Evolutionary conservation across 495 filamentous ascomycete species (phyloP), one percentile per base, ranked within the genome.

Genomic region (Elasticomyces elasticus): DNA sequence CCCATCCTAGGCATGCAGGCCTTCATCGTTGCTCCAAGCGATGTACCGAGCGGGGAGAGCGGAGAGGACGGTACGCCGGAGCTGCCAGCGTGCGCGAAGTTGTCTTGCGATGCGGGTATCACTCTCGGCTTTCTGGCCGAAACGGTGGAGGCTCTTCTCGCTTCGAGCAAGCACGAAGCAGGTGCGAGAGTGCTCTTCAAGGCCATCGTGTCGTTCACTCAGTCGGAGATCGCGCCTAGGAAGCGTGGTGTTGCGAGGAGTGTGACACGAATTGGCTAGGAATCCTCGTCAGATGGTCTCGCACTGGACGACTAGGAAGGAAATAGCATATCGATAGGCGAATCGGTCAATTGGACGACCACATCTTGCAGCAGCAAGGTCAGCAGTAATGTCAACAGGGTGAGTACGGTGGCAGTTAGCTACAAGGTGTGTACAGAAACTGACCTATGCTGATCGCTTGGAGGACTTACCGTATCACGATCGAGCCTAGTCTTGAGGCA

Each of bases 81-180:
- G 19, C 37, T 19, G 17, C 10, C 26, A 10, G 38, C 51, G 11
- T 11, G 3, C 31, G 56, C 56, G n/a, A 59, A 59, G 51, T 28
- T 59, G 1, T 50, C 27, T 5, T 59, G 56, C 45, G 51, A 55
- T 17, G 30, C 56, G 1, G 56, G 56, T 19, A 60, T 60, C 20
- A 55, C 51, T 9, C 38, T 60, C 1, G 56, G 45, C 19, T 60
- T 60, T 27, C 47, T 60, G 23, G 56, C 56, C 17, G 56, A 51
- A 25, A 60, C 52, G 19, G 45, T 46, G 9, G 51, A 59, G 33
- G 54, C 56, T 1, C 19, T 60, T 11, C 31, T 55, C 13, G 11
- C 44, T 3, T 5, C 38, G 7, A 20, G 2, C 5, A 28, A 52
- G 7, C 13, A 3, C 22, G 19, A 30, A 12, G 26, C 10, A 22